phyloP scores from a whole-genome alignment of 2,329 filamentous ascomycete species.

The Ramularia endophylla region DNA sequence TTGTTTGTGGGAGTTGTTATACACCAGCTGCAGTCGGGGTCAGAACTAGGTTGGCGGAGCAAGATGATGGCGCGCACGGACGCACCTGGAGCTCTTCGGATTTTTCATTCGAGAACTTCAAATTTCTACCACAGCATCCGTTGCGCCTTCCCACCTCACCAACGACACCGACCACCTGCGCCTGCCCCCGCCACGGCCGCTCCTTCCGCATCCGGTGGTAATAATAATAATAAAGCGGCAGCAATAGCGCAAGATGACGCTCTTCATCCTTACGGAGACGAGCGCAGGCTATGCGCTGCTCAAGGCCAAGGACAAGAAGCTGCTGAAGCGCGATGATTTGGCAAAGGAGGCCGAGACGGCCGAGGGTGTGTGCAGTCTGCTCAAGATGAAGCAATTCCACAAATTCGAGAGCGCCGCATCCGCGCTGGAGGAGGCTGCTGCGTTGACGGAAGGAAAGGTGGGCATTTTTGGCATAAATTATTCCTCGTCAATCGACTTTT shows the following conservation, averaged over 20 bases:
- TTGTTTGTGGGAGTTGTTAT: slow-evolving; percentile 1
- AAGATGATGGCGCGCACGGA: slow-evolving; percentile 1
- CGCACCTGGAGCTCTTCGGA: background rate
- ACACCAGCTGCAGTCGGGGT: no score
- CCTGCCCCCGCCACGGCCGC: background rate
- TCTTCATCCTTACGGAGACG: slow-evolving; percentile 88
- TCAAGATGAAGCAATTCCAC: slow-evolving; percentile 94
- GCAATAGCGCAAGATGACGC: slow-evolving; percentile 35
- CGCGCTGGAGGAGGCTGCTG: slow-evolving; percentile 83
- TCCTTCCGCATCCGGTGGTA: background rate
- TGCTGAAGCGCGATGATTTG: slow-evolving; percentile 81
- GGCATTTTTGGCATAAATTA: slow-evolving; percentile 3
- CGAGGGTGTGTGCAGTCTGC: slow-evolving; percentile 79
- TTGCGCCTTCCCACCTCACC: no score
- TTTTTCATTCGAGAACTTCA: background rate
- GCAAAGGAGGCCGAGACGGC: slow-evolving; percentile 68
- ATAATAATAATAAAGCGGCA: slow-evolving; percentile 9
- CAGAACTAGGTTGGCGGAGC: background rate
- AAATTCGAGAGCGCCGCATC: slow-evolving; percentile 94
- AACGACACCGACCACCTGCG: no score
- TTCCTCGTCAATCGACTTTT: background rate
- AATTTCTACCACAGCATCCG: slow-evolving; percentile 6
- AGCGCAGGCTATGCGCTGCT: slow-evolving; percentile 96
- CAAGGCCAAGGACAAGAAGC: slow-evolving; percentile 98
- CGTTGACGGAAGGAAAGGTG: slow-evolving; percentile 80